phyloP scores from a whole-genome alignment of 495 filamentous ascomycete species.

The Lophium mytilinum region DNA sequence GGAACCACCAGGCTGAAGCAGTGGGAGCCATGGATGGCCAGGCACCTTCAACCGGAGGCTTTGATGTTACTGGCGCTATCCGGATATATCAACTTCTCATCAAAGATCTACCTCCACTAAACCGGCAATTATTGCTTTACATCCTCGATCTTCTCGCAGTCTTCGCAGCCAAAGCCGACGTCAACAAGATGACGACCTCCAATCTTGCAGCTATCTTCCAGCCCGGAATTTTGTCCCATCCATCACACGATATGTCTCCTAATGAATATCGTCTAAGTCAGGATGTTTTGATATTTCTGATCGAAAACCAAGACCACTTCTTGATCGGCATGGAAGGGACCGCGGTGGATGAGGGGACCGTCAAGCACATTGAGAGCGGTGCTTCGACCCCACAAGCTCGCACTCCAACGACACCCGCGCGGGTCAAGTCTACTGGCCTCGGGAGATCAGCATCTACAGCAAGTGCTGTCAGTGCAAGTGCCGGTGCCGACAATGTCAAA shows the following conservation, averaged over 20 bases:
- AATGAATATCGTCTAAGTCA: constrained; percentile 91
- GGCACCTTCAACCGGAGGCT: constrained; percentile 46
- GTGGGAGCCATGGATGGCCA: constrained; percentile 51
- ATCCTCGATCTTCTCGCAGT: constrained; percentile 97
- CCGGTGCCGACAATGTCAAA: constrained; percentile 73
- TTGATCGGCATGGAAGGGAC: constrained; percentile 89
- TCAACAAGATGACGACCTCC: constrained; percentile 90
- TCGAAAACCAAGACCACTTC: constrained; percentile 76
- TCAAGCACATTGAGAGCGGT: constrained; percentile 71
- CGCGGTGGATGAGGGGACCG: constrained; percentile 76
- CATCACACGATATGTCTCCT: constrained; percentile 88
- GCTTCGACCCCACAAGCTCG: constrained; percentile 44
- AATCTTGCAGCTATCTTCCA: constrained; percentile 99
- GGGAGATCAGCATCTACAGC: constrained; percentile 65
- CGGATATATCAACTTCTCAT: constrained; percentile 79
- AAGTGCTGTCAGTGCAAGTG: constrained; percentile 41
- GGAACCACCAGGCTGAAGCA: constrained; percentile 65
- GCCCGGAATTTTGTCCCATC: constrained; percentile 90
- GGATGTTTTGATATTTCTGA: constrained; percentile 94
- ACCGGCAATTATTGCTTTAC: constrained; percentile 90
- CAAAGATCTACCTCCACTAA: constrained; percentile 83
- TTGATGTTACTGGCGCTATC: constrained; percentile 72
- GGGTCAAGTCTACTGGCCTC: constrained; percentile 46
- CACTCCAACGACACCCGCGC: constrained; percentile 45
- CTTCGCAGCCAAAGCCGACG: constrained; percentile 93